Percentiles rank a stretch among this genome's conserved stretches.
Evolutionary conservation across 2,329 filamentous ascomycete species (phyloP).

Genomic region (Aspergillus neotritici): DNA sequence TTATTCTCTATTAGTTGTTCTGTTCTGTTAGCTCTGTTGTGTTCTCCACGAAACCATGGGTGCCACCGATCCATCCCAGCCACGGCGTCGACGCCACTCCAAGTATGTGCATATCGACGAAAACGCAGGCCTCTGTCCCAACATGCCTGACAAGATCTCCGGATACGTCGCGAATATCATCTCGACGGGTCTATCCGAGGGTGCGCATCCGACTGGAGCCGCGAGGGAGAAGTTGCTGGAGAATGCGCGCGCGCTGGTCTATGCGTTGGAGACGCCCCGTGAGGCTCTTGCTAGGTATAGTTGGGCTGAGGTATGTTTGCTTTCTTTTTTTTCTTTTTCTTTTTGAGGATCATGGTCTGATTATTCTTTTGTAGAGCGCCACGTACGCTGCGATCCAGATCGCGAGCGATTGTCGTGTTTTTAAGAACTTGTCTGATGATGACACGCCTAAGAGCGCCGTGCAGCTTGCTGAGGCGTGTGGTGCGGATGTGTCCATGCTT

Average conservation of each 20-base stretch:
- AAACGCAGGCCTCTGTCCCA: too few species aligned
- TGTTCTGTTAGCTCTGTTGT: too few species aligned
- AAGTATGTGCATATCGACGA: too few species aligned
- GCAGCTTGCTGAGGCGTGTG: constrained; percentile 17
- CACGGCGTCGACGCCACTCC: too few species aligned
- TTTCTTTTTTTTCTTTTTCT: background rate
- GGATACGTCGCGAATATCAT: too few species aligned
- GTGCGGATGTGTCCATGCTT: constrained; percentile 14
- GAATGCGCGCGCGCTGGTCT: constrained; percentile 13
- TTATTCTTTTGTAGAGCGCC: constrained; percentile 9
- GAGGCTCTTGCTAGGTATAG: constrained; percentile 46
- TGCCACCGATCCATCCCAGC: too few species aligned
- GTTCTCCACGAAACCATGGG: too few species aligned
- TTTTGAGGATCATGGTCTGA: background rate
- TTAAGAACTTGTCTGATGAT: constrained; percentile 16
- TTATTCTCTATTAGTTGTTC: too few species aligned
- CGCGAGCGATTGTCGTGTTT: constrained; percentile 20
- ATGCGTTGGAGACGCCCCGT: constrained; percentile 41
- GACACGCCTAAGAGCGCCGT: constrained; percentile 17
- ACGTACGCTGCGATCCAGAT: constrained; percentile 20
- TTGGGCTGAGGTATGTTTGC: constrained; percentile 37
- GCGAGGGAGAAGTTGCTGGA: constrained; percentile 8
- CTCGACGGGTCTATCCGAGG: too few species aligned
- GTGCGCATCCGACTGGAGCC: too few species aligned
- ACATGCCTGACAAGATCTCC: too few species aligned